Conservation (phyloP, 2,329 filamentous ascomycete genomes). For the Lachnellula subtilissima region DNA sequence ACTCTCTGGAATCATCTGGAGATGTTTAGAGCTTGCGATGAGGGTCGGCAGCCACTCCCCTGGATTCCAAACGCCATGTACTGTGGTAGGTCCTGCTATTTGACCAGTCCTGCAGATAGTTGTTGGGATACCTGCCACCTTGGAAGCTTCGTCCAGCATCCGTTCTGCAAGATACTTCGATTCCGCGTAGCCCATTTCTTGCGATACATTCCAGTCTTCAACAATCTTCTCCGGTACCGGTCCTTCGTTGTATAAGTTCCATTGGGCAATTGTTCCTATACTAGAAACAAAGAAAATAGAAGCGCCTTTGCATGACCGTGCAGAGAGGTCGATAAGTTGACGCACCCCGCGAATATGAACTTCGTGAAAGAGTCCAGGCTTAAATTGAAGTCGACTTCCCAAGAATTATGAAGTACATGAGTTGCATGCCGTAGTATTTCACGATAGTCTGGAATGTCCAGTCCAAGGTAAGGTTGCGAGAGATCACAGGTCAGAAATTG, state of each 20-base stretch:
- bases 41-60: constrained; percentile 53
- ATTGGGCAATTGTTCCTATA: constrained; percentile 16
- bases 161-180: constrained; percentile 29
- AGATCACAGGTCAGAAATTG: constrained; percentile 48
- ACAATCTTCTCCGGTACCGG: constrained; percentile 36
- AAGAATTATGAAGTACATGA: constrained; percentile 26
- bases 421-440: constrained; percentile 17
- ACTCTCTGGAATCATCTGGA: constrained; percentile 35
- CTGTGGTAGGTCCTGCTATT: constrained; percentile 38
- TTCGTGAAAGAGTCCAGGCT: constrained; percentile 31
- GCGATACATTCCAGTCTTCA: constrained; percentile 31
- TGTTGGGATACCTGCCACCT: constrained; percentile 35
- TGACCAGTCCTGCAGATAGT: constrained; percentile 44
- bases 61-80: constrained; percentile 47
- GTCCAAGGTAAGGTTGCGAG: constrained; percentile 43
- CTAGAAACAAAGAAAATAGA: constrained; percentile 26
- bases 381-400: constrained; percentile 38
- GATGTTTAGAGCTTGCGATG: constrained; percentile 35
- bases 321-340: constrained; percentile 33
- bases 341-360: constrained; percentile 35
- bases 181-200: constrained; percentile 25
- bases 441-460: constrained; percentile 27
- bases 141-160: constrained; percentile 38
- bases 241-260: background rate
- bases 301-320: constrained; percentile 8